Percentiles rank a stretch among this genome's conserved stretches.
Evolutionary conservation across 805 yeast species (phyloP).

Genomic region (Scheffersomyces coipomensis): DNA sequence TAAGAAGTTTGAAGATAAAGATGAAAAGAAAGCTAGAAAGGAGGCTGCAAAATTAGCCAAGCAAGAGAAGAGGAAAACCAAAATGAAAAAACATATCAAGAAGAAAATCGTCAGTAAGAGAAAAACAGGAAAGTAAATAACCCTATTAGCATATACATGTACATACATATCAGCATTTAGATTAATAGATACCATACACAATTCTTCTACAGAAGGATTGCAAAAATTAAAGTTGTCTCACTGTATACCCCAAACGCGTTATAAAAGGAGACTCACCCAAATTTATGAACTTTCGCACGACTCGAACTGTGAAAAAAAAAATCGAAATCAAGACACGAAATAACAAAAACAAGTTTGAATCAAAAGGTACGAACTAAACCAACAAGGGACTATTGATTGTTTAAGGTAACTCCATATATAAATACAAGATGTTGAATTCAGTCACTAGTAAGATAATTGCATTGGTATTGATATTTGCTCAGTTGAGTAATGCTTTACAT

Average conservation of each 20-base stretch:
- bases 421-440: slow-evolving; percentile 7
- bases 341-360: neutral
- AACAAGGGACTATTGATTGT: neutral
- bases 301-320: too few relatives aligned
- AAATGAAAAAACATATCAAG: slow-evolving; percentile 35
- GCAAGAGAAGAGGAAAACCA: slow-evolving; percentile 35
- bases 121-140: slow-evolving; percentile 37
- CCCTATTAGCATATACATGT: too few relatives aligned
- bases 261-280: neutral
- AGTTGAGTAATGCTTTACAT: slow-evolving; percentile 53
- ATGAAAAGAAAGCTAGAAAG: slow-evolving; percentile 47
- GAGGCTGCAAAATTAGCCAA: slow-evolving; percentile 29
- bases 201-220: too few relatives aligned
- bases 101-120: slow-evolving; percentile 57
- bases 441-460: slow-evolving; percentile 1
- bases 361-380: neutral
- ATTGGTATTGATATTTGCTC: slow-evolving; percentile 11
- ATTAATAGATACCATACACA: too few relatives aligned
- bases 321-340: slow-evolving; percentile 1
- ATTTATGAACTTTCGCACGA: neutral
- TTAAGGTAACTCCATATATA: too few relatives aligned
- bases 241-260: neutral
- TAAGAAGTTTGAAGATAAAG: slow-evolving; percentile 60
- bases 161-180: too few relatives aligned
- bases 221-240: too few relatives aligned